A percentile compares a stretch with the other conserved stretches of the same genome.
phyloP scores from a whole-genome alignment of 1,284 basidiomycete species.

The Cerrena zonata region DNA sequence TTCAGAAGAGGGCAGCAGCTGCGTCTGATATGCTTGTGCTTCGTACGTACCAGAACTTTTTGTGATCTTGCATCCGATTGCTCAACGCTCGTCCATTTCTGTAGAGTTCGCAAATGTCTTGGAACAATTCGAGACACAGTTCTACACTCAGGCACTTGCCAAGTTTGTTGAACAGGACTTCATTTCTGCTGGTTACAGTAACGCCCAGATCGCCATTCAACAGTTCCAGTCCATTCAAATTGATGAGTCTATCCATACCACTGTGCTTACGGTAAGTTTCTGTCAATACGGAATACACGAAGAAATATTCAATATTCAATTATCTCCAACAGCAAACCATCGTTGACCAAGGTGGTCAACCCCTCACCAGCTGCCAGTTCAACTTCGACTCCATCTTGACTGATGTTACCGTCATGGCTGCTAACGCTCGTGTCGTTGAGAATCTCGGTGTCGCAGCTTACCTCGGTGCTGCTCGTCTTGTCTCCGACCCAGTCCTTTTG shows the following conservation, averaged over 20 bases:
- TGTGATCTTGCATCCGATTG: neutral
- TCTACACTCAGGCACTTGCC: conserved; percentile 62
- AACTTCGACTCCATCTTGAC: conserved; percentile 61
- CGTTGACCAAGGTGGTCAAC: conserved; percentile 45
- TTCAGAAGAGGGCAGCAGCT: conserved; percentile 34
- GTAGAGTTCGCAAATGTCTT: conserved; percentile 71
- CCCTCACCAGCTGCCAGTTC: conserved; percentile 61
- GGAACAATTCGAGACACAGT: conserved; percentile 66
- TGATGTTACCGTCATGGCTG: conserved; percentile 67
- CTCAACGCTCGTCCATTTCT: neutral
- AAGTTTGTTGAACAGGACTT: conserved; percentile 69
- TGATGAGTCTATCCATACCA: conserved; percentile 61
- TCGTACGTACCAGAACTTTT: conserved; percentile 38
- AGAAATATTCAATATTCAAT: conserved; percentile 2
- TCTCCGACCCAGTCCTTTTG: conserved; percentile 60
- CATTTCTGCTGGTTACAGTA: conserved; percentile 59
- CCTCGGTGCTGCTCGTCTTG: conserved; percentile 66
- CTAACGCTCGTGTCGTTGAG: conserved; percentile 75
- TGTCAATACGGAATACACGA: neutral
- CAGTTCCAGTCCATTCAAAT: conserved; percentile 55
- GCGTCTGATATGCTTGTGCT: conserved; percentile 52
- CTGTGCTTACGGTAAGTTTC: conserved; percentile 41
- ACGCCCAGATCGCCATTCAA: conserved; percentile 51
- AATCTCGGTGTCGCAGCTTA: conserved; percentile 75
- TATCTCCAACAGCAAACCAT: conserved; percentile 38